A percentile compares a stretch with the other conserved stretches of the same genome.
These are phyloP conservation scores for Lipomyces spencermartinsiae DNA, from an alignment of 805 yeast species.

Conservation along the genomic window DNA sequence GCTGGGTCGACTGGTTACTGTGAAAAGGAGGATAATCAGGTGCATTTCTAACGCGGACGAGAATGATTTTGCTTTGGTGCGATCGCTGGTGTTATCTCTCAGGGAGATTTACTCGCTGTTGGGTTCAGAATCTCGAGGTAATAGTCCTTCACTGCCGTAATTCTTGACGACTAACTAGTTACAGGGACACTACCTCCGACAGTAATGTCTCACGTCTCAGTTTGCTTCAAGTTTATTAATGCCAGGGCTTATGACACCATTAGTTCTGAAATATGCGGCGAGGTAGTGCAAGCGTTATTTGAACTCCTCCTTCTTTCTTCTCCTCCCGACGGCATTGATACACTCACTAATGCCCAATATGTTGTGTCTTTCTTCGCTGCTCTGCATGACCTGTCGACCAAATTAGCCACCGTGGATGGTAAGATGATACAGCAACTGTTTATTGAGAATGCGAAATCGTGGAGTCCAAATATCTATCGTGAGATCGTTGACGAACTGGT, in stretches of 20 bases:
- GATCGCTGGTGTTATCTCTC: constrained; percentile 7
- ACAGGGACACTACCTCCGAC: background rate
- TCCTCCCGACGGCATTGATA: background rate
- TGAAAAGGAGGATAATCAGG: background rate
- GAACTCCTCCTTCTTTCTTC: constrained; percentile 9
- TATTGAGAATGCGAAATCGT: constrained; percentile 1
- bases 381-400: constrained; percentile 8
- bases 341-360: background rate
- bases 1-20: background rate
- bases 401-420: background rate
- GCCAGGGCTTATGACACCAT: background rate
- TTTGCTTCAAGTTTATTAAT: background rate
- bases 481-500: background rate
- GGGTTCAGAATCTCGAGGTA: background rate
- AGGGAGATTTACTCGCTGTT: constrained; percentile 9
- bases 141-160: background rate
- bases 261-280: background rate
- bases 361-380: constrained; percentile 7
- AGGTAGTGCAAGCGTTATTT: constrained; percentile 14
- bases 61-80: background rate
- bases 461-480: constrained; percentile 7
- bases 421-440: background rate
- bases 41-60: background rate
- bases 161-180: background rate
- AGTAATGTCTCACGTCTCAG: background rate